Base-by-base conservation (phyloP, 176 grass and related monocot species). In the Bonia amplexicaulis region DNA sequence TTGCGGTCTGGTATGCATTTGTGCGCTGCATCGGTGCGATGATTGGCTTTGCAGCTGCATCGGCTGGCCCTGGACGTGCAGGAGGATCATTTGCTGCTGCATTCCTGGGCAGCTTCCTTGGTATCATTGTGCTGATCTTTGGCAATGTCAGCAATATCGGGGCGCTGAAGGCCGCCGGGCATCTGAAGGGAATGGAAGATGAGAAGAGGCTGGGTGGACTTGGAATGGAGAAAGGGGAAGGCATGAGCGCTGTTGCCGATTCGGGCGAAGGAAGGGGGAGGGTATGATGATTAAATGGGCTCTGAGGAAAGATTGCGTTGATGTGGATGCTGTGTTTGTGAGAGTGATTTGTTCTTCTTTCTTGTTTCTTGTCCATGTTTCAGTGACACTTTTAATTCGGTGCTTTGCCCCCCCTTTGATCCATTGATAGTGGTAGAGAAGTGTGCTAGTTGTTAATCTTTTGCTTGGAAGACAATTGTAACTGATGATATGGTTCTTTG, bases 121-220 rank as follows among this genome's bases (percentile, higher is more conserved):
- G 95, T 33, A 89, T 95, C 45, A 69, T 93, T 11, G 93, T 93
- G 80, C 70, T 98, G 13, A 89, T 98, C 48, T 98, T 98, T 16
- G 95, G 95, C 15, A 98, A 95, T n/a, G 93, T 95, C 2, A 98
- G 93, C 88, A 93, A 92, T 77, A 71, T 88, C 0, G 87, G 93
- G 12, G 93, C 89, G 1, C 67, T 93, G 61, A 90, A 87, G 82
- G 92, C 93, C 0, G 91, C 95, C 0, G 95, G 93, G 7, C 93
- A 98, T 23, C 91, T 93, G 8, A 89, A 93, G 88, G 90, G 89
- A 52, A 84, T 85, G 59, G 93, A 92, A 6, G 87, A 90, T 16
- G 93, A 93, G 75, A 93, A 92, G 85, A 88, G 85, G 63, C 16
- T 87, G 16, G 82, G 86, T 9, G 76, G 73, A 17, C 69, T 77